Conservation (phyloP, 306 rosid species). For the Cucumis cinereus region DNA sequence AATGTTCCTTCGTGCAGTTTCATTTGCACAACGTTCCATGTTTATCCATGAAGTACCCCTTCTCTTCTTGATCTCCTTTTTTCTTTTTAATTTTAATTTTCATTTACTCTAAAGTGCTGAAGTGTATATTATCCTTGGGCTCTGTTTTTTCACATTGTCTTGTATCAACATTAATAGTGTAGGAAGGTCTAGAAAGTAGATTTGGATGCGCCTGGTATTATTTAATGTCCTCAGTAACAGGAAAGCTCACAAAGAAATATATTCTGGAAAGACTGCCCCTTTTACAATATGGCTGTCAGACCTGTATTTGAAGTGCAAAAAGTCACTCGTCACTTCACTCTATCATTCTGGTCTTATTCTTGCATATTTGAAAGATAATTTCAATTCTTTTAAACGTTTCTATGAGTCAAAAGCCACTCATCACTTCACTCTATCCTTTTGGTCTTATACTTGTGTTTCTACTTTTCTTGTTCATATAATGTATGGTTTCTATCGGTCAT, state of each 20-base stretch:
- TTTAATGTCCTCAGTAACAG: neutral
- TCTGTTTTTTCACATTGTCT: neutral
- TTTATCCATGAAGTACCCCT: neutral
- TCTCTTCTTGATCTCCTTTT: neutral
- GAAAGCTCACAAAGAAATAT: neutral
- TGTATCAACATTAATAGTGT: neutral
- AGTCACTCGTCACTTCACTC: neutral
- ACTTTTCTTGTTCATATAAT: neutral
- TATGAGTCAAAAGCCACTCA: no score
- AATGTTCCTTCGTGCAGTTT: slow-evolving; percentile 17
- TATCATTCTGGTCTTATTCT: neutral
- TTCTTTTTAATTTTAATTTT: neutral
- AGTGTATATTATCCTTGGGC: neutral
- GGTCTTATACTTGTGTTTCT: neutral
- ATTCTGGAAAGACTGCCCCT: neutral
- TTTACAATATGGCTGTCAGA: neutral
- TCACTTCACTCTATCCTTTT: no score
- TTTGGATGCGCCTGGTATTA: neutral
- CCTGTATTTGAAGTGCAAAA: neutral
- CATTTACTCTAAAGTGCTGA: neutral
- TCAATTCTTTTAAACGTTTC: no score
- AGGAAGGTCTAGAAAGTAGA: neutral
- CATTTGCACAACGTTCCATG: neutral
- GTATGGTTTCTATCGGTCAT: neutral
- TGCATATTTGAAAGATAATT: neutral